A percentile compares a stretch with the other conserved stretches of the same genome.
These are phyloP conservation scores for Coleophoma cylindrospora DNA, from an alignment of 2,329 filamentous ascomycete species.

Conservation along the genomic window DNA sequence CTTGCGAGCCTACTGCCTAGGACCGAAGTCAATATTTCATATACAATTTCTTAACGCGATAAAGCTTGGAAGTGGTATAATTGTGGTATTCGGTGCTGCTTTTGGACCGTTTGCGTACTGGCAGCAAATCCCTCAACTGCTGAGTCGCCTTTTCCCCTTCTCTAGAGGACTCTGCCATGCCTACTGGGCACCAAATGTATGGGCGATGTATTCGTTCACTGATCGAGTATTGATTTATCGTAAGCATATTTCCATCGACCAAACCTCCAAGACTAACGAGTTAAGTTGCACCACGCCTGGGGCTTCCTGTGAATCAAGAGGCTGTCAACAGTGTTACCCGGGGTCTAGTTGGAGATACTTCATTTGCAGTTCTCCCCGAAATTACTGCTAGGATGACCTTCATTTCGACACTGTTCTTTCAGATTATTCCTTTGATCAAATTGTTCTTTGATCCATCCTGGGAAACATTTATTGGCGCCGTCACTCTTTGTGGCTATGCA, in stretches of 20 bases:
- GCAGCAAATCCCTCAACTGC: constrained; percentile 78
- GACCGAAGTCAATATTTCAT: constrained; percentile 67
- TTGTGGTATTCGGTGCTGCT: constrained; percentile 67
- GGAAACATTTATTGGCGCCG: constrained; percentile 83
- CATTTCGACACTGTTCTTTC: constrained; percentile 74
- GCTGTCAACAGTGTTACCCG: constrained; percentile 87
- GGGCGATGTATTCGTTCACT: constrained; percentile 92
- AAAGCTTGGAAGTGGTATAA: constrained; percentile 74
- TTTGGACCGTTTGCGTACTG: constrained; percentile 84
- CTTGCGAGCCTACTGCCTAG: constrained; percentile 83
- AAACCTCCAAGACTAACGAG: constrained; percentile 27
- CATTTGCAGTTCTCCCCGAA: constrained; percentile 89
- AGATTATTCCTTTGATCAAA: constrained; percentile 73
- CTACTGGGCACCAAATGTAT: constrained; percentile 97
- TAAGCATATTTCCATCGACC: constrained; percentile 31
- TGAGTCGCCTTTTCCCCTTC: constrained; percentile 87
- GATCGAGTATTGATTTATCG: constrained; percentile 79
- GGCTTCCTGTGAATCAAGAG: constrained; percentile 64
- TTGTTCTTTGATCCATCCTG: constrained; percentile 77
- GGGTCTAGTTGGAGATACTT: constrained; percentile 86
- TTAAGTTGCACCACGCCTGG: constrained; percentile 74
- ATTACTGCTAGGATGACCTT: constrained; percentile 80
- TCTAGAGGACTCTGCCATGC: constrained; percentile 91
- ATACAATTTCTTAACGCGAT: constrained; percentile 74
- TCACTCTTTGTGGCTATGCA: constrained; percentile 91